These are phyloP conservation scores for Torulaspora globosa DNA, from an alignment of 1,139 yeast species.

Conservation along the genomic window DNA sequence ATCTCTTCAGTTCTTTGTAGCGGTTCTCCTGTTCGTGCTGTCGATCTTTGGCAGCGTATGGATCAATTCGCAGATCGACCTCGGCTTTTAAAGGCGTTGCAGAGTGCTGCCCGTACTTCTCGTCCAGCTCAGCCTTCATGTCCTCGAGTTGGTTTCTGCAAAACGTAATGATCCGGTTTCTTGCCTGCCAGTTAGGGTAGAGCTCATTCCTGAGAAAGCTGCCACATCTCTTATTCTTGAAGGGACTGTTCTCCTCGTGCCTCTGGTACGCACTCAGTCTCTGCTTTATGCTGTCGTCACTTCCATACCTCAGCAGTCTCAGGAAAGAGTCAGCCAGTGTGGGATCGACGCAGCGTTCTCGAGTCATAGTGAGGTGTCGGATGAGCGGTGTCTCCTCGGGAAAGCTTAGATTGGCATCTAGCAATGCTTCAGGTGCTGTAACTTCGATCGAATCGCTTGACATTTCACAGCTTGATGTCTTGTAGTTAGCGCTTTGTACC, in stretches of 20 bases:
- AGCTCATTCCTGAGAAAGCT: conserved; percentile 37
- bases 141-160: conserved; percentile 37
- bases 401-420: conserved; percentile 23
- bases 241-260: conserved; percentile 6
- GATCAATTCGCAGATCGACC: conserved; percentile 41
- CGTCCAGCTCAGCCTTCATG: conserved; percentile 34
- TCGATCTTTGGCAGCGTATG: conserved; percentile 44
- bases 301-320: conserved; percentile 40
- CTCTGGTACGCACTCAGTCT: conserved; percentile 38
- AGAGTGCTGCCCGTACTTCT: conserved; percentile 17
- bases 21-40: conserved; percentile 31
- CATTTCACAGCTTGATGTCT: neutral
- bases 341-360: conserved; percentile 40
- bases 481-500: neutral
- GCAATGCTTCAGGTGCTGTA: conserved; percentile 16
- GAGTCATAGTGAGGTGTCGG: conserved; percentile 25
- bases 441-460: conserved; percentile 5
- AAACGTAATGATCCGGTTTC: conserved; percentile 39
- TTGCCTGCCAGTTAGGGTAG: conserved; percentile 43
- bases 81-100: conserved; percentile 9
- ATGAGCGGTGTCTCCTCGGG: conserved; percentile 19
- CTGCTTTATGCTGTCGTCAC: conserved; percentile 44
- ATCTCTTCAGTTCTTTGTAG: conserved; percentile 30
- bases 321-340: conserved; percentile 43
- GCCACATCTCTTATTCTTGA: conserved; percentile 29